phyloP scores from a whole-genome alignment of 495 filamentous ascomycete species.

The Apiosordaria backusii region DNA sequence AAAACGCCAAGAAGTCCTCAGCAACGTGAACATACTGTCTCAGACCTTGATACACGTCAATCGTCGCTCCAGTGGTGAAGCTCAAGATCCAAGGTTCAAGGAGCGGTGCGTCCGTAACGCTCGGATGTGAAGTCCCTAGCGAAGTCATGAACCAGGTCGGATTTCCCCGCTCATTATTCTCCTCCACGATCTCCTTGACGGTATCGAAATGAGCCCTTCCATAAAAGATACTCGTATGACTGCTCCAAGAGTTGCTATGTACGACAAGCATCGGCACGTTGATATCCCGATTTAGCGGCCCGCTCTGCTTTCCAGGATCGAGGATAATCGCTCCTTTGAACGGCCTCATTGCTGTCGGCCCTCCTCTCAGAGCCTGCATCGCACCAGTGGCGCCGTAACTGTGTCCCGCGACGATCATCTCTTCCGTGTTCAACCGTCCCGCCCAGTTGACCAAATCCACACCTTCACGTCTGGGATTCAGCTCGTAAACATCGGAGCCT shows the following conservation, averaged over 20 bases:
- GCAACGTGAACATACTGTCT: conserved; percentile 45
- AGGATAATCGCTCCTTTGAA: conserved; percentile 46
- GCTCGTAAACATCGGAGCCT: conserved; percentile 33
- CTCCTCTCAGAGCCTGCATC: conserved; percentile 45
- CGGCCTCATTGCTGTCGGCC: conserved; percentile 33
- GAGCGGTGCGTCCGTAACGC: conserved; percentile 53
- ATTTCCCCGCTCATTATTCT: conserved; percentile 33
- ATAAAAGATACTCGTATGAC: conserved; percentile 43
- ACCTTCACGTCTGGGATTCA: conserved; percentile 36
- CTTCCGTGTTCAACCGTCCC: conserved; percentile 36
- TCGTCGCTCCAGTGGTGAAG: conserved; percentile 47
- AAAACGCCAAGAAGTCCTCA: conserved; percentile 43
- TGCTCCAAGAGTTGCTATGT: conserved; percentile 52
- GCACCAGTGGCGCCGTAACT: conserved; percentile 54
- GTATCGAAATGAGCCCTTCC: conserved; percentile 51
- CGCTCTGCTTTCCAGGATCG: conserved; percentile 52
- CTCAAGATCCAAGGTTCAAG: conserved; percentile 47
- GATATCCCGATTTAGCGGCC: conserved; percentile 49
- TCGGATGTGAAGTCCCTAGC: conserved; percentile 50
- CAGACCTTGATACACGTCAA: conserved; percentile 40
- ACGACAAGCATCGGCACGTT: conserved; percentile 47
- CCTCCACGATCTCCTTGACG: conserved; percentile 43
- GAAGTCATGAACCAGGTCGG: conserved; percentile 52
- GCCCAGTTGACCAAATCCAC: conserved; percentile 30
- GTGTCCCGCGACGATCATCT: conserved; percentile 49